A percentile compares a stretch with the other conserved stretches of the same genome.
phyloP scores from a whole-genome alignment of 352 stramenopile genomes.

The Globisporangium takayamanum region DNA sequence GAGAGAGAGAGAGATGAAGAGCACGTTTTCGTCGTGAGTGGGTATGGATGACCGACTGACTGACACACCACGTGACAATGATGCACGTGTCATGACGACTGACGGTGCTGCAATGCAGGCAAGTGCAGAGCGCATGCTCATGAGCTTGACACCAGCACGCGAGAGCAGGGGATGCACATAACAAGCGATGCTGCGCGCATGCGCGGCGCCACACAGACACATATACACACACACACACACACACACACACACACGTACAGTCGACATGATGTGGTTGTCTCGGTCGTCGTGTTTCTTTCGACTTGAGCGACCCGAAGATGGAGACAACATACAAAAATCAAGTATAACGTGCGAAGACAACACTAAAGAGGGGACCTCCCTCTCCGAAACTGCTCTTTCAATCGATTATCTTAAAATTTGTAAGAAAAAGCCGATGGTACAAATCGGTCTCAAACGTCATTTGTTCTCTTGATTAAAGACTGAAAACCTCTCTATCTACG shows the following conservation, averaged over 20 bases:
- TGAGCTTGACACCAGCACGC: background rate
- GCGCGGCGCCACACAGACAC: background rate
- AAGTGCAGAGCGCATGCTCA: background rate
- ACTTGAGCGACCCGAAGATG: background rate
- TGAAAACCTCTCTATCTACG: background rate
- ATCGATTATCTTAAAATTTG: background rate
- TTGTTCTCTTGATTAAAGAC: background rate
- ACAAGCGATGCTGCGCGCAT: background rate
- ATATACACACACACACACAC: background rate
- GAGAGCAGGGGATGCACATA: background rate
- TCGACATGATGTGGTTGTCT: slow-evolving; percentile 16
- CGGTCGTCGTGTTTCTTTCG: background rate
- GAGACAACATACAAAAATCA: background rate
- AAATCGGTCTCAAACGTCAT: no score
- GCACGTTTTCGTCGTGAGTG: no score
- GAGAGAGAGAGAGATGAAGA: background rate
- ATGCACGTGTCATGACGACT: background rate
- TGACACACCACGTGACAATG: no score
- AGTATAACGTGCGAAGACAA: background rate
- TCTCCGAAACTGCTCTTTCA: background rate
- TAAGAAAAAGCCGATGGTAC: no score
- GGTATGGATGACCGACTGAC: no score
- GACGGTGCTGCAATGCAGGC: background rate
- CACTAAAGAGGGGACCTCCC: background rate
- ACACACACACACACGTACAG: slow-evolving; percentile 7